Evolutionary conservation across 2,329 filamentous ascomycete genomes (phyloP), one percentile per base, ranked within the genome.

Genomic region (Emydomyces testavorans): DNA sequence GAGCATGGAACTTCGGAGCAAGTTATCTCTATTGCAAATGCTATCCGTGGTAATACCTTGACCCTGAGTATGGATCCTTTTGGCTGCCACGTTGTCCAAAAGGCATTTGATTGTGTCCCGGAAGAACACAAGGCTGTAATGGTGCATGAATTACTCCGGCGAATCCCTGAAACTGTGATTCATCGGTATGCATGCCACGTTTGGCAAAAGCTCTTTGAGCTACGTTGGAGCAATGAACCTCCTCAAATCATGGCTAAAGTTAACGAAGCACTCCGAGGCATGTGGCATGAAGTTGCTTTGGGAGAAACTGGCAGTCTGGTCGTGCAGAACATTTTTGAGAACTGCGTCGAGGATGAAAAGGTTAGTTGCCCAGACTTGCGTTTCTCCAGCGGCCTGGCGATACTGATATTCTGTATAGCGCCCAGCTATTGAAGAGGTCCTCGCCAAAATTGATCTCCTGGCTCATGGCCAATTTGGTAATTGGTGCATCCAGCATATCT

Each of bases 401-500:
- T 45, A 23, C 51, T 54, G 18, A 54, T 21, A 8, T 18, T 26
- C 42, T 47, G 13, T 53, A n/a, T 56, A 94, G 89, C 88, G 93
- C 51, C 89, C 89, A 38, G 95, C 92, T 62, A 94, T 98, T 61
- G 89, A 94, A 65, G 92, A 98, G 66, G 92, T 98, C 32, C 78
- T 98, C 49, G 79, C 78, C 52, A 95, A 92, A 63, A 94, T 98
- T 58, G 88, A 98, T 67, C 85, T 94, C 53, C 88, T 98, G 60
- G 85, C 92, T 50, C 90, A 95, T 64, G 92, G 92, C 21, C 92
- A 98, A 64, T 98, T 98, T 62, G 92, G 92, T 48, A 98, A 98
- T 65, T 98, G 92, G 92, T 98, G 92, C 71, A 96, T 98, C 60
- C 92, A 98, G 69, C 92, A 98, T 68, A 88, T 98, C 58, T 98